Conservation (phyloP, 1,139 yeast genomes). For the Nadsonia starkeyi-henricii region DNA sequence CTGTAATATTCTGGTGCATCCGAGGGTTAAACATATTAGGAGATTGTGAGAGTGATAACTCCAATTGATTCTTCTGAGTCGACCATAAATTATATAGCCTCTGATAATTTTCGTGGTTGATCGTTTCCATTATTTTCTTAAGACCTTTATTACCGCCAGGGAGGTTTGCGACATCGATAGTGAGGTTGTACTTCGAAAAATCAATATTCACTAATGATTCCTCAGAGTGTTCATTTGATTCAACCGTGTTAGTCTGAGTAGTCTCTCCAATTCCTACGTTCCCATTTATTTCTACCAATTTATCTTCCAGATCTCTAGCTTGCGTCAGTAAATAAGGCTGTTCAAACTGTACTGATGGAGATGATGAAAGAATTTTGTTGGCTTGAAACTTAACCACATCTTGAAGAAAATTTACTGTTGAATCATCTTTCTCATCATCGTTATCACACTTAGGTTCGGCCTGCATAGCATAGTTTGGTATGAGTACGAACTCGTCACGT, state of each 20-base stretch:
- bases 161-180: conserved; percentile 9
- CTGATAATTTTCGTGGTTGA: conserved; percentile 16
- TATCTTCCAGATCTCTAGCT: conserved; percentile 41
- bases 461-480: conserved; percentile 22
- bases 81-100: conserved; percentile 19
- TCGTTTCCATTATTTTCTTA: conserved; percentile 14
- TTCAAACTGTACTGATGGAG: conserved; percentile 62
- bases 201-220: conserved; percentile 2
- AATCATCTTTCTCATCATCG: conserved; percentile 6
- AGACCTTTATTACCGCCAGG: conserved; percentile 17
- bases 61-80: conserved; percentile 42
- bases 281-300: conserved; percentile 26
- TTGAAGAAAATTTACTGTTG: conserved; percentile 23
- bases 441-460: conserved; percentile 5
- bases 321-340: conserved; percentile 47
- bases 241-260: conserved; percentile 13
- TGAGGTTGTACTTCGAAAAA: conserved; percentile 9
- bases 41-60: conserved; percentile 34
- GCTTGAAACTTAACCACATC: conserved; percentile 40
- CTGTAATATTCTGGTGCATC: conserved; percentile 65
- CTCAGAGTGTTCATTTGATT: conserved; percentile 6
- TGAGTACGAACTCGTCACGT: conserved; percentile 53
- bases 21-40: conserved; percentile 46
- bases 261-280: conserved; percentile 3
- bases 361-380: conserved; percentile 45